A percentile compares a stretch with the other conserved stretches of the same genome.
phyloP scores from a whole-genome alignment of 257 asterid genomes.

The Solanum verrucosum region DNA sequence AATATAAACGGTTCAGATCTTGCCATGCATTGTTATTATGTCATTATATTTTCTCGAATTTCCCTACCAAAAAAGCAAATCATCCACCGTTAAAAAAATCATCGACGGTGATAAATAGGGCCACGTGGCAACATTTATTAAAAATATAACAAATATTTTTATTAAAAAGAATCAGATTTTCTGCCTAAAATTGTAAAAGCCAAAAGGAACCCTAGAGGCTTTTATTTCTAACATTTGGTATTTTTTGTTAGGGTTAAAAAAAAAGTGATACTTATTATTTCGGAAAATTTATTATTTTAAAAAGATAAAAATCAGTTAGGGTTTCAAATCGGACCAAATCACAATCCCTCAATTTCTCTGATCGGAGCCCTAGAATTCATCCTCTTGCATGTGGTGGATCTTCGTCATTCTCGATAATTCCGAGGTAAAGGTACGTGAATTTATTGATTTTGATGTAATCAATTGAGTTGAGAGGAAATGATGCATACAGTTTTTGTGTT shows the following conservation, averaged over 20 bases:
- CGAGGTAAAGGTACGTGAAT: not conserved
- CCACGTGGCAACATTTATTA: not conserved
- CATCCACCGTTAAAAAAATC: not conserved
- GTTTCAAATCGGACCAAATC: constrained; percentile 2
- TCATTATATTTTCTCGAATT: not conserved
- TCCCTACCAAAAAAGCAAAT: not conserved
- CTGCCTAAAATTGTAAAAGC: not conserved
- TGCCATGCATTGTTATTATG: not conserved
- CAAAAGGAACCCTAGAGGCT: not conserved
- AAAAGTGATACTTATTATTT: not conserved
- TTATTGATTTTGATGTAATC: not conserved
- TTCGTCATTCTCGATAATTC: not conserved
- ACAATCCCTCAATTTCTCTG: not conserved
- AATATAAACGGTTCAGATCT: not conserved
- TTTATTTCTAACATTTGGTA: not conserved
- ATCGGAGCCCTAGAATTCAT: constrained; percentile 4
- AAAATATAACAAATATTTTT: too few relatives aligned
- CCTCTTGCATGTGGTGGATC: not conserved
- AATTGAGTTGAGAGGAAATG: not conserved
- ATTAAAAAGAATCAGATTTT: not conserved
- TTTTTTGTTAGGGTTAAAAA: not conserved
- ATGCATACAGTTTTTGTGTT: not conserved
- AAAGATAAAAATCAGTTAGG: not conserved
- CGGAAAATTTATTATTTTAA: not conserved
- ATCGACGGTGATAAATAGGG: not conserved